Percentiles rank a stretch among this genome's conserved stretches.
These are phyloP conservation scores for Penicillium expansum DNA, from an alignment of 2,329 filamentous ascomycete species.

Conservation along the genomic window DNA sequence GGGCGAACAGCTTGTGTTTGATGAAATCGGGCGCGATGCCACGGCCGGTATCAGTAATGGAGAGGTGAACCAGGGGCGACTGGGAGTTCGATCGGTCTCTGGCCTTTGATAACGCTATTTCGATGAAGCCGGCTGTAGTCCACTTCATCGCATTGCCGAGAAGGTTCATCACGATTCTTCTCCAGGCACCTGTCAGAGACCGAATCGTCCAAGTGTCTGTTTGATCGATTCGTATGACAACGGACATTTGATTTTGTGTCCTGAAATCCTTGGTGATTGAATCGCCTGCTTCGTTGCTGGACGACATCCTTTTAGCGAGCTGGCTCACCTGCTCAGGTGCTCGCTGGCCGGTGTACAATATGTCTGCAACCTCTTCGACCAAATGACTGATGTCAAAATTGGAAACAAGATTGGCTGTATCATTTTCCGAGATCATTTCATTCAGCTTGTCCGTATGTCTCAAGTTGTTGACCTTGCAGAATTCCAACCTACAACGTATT, in stretches of 20 bases:
- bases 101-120: conserved; percentile 26
- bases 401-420: conserved; percentile 25
- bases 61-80: conserved; percentile 32
- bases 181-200: conserved; percentile 31
- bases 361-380: conserved; percentile 32
- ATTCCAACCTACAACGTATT: conserved; percentile 28
- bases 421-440: background rate
- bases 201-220: conserved; percentile 30
- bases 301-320: conserved; percentile 4
- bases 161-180: conserved; percentile 40
- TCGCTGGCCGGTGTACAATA: conserved; percentile 30
- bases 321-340: conserved; percentile 15
- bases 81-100: conserved; percentile 12
- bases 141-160: conserved; percentile 41
- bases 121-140: conserved; percentile 33
- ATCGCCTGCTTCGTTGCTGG: conserved; percentile 41
- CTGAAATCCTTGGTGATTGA: background rate
- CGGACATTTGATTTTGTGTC: conserved; percentile 18
- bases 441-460: conserved; percentile 37
- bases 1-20: conserved; percentile 46
- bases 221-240: conserved; percentile 31
- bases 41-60: conserved; percentile 60
- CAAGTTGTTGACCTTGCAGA: conserved; percentile 37
- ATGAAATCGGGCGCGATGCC: conserved; percentile 63
- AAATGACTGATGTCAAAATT: conserved; percentile 34